Conservation (phyloP, 2,329 filamentous ascomycete species). For the Trichoderma aggressivum region DNA sequence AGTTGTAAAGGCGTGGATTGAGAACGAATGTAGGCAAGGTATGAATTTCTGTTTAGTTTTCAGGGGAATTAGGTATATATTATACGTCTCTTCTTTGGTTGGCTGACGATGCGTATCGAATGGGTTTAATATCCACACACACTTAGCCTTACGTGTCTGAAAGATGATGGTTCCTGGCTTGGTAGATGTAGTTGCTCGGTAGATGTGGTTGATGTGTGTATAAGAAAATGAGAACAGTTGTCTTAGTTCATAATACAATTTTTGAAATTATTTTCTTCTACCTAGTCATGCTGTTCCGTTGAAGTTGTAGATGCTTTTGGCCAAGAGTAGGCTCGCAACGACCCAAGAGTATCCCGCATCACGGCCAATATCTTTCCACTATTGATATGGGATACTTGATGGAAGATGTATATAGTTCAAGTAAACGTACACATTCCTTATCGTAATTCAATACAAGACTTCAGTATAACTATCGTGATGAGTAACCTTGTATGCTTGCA, state of each 20-base stretch:
- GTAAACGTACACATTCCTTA: not conserved
- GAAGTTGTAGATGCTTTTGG: not conserved
- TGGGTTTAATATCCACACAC: not conserved
- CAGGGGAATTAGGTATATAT: not conserved
- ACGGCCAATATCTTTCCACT: not conserved
- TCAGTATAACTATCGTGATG: no score
- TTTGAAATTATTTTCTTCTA: not conserved
- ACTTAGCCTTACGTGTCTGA: not conserved
- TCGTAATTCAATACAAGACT: no score
- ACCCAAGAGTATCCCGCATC: not conserved
- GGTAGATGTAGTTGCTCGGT: not conserved
- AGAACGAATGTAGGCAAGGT: not conserved
- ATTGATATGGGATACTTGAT: not conserved
- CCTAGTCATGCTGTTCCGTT: not conserved
- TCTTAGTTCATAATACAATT: not conserved
- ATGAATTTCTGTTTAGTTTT: not conserved
- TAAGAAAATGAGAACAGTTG: not conserved
- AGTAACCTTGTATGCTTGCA: not conserved
- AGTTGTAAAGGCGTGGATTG: not conserved
- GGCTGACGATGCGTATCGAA: not conserved
- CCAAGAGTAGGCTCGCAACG: not conserved
- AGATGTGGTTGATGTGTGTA: not conserved
- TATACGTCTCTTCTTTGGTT: not conserved
- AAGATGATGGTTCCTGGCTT: not conserved
- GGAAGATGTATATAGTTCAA: not conserved